Evolutionary conservation across 2,329 filamentous ascomycete genomes (phyloP).

Genomic region (Neoscytalidium dimidiatum): DNA sequence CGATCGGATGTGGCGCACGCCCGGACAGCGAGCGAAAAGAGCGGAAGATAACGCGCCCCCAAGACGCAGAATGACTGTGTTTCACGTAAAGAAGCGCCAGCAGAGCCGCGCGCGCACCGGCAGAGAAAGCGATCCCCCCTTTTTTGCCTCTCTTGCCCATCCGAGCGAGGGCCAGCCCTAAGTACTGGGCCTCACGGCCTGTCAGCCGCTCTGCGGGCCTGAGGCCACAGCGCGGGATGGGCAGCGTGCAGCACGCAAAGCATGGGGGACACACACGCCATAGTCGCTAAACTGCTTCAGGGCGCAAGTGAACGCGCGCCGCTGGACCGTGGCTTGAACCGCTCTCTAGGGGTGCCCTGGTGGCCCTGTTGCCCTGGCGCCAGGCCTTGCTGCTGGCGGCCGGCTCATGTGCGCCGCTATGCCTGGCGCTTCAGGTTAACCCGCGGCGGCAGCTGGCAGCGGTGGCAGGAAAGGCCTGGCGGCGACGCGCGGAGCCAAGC

Average conservation of each 20-base stretch:
- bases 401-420: too few species aligned
- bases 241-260: slow-evolving; percentile 11
- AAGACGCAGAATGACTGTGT: neutral
- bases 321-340: neutral
- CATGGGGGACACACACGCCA: slow-evolving; percentile 10
- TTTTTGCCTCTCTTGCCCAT: neutral
- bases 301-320: neutral
- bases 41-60: slow-evolving; percentile 2
- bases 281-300: slow-evolving; percentile 4
- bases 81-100: neutral
- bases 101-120: slow-evolving; percentile 4
- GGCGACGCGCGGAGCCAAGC: neutral
- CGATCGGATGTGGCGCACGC: slow-evolving; percentile 17
- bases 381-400: too few species aligned
- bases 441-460: too few species aligned
- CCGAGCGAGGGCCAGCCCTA: neutral
- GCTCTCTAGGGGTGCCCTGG: neutral
- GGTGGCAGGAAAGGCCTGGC: neutral
- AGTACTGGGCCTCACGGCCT: too few species aligned
- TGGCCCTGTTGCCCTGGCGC: too few species aligned
- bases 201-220: neutral
- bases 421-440: too few species aligned
- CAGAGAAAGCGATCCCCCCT: neutral
- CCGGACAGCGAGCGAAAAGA: neutral
- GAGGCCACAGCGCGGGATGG: neutral